Evolutionary conservation across 1,139 yeast genomes (phyloP).

Genomic region (Sugiyamaella castrensis): DNA sequence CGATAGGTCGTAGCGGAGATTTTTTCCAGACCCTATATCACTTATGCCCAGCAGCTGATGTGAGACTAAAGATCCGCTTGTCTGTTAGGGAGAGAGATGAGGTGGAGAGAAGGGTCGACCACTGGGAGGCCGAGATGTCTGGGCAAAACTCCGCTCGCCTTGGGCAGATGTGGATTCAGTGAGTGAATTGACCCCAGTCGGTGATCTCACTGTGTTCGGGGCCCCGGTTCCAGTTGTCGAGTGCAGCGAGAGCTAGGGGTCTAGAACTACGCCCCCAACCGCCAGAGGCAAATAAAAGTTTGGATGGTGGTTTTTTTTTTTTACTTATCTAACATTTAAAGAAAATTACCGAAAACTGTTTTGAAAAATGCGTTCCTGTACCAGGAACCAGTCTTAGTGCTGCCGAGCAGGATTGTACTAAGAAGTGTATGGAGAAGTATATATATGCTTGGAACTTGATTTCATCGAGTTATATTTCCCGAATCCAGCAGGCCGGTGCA

Average conservation of each 20-base stretch:
- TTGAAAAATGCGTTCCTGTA: slow-evolving; percentile 63
- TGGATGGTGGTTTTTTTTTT: neutral
- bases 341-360: slow-evolving; percentile 86
- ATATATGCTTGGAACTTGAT: slow-evolving; percentile 89
- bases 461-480: slow-evolving; percentile 68
- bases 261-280: slow-evolving; percentile 1
- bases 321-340: slow-evolving; percentile 15
- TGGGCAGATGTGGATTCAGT: too few relatives aligned
- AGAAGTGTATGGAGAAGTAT: slow-evolving; percentile 78
- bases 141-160: too few relatives aligned
- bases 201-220: too few relatives aligned
- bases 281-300: neutral
- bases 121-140: neutral
- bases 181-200: too few relatives aligned
- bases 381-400: slow-evolving; percentile 50
- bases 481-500: slow-evolving; percentile 57
- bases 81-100: too few relatives aligned
- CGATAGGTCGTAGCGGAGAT: too few relatives aligned
- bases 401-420: slow-evolving; percentile 57
- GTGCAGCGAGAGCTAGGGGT: too few relatives aligned
- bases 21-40: too few relatives aligned
- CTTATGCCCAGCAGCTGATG: too few relatives aligned
- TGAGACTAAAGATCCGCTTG: too few relatives aligned
- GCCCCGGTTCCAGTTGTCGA: too few relatives aligned
- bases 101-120: neutral